phyloP scores from a whole-genome alignment of 2,329 filamentous ascomycete species.

The Fusarium scirpi region DNA sequence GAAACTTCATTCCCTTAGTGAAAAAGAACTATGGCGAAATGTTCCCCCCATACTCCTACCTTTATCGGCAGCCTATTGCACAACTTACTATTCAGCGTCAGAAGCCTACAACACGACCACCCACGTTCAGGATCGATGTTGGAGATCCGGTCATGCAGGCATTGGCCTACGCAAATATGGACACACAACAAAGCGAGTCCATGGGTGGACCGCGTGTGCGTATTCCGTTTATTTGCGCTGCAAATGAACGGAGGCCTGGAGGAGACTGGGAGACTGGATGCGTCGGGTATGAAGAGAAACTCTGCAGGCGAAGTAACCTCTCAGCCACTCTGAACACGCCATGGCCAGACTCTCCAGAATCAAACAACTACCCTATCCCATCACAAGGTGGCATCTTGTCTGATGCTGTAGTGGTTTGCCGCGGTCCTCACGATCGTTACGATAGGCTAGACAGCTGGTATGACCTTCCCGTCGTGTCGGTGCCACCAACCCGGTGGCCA shows the following conservation, averaged over 20 bases:
- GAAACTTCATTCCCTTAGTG: conserved; percentile 74
- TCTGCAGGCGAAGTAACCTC: conserved; percentile 80
- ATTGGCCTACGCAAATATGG: conserved; percentile 64
- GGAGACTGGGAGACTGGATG: conserved; percentile 81
- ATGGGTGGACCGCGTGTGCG: conserved; percentile 51
- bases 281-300: conserved; percentile 69
- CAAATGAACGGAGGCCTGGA: conserved; percentile 80
- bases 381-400: conserved; percentile 77
- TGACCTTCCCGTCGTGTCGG: conserved; percentile 77
- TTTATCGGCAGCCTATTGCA: conserved; percentile 64
- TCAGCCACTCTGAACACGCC: conserved; percentile 75
- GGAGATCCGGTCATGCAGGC: conserved; percentile 72
- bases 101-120: conserved; percentile 54
- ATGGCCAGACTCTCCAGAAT: conserved; percentile 59
- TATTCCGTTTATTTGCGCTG: conserved; percentile 77
- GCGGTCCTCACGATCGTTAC: conserved; percentile 76
- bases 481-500: conserved; percentile 77
- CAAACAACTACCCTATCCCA: conserved; percentile 77
- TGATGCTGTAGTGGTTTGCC: conserved; percentile 77
- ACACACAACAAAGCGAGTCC: conserved; percentile 54
- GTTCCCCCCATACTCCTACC: conserved; percentile 70
- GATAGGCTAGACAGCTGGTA: conserved; percentile 66
- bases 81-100: conserved; percentile 58
- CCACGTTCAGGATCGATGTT: conserved; percentile 63
- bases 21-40: conserved; percentile 65